Evolutionary conservation across 129 eudicot species (phyloP).

Genomic region (Oenanthe sinensis): DNA sequence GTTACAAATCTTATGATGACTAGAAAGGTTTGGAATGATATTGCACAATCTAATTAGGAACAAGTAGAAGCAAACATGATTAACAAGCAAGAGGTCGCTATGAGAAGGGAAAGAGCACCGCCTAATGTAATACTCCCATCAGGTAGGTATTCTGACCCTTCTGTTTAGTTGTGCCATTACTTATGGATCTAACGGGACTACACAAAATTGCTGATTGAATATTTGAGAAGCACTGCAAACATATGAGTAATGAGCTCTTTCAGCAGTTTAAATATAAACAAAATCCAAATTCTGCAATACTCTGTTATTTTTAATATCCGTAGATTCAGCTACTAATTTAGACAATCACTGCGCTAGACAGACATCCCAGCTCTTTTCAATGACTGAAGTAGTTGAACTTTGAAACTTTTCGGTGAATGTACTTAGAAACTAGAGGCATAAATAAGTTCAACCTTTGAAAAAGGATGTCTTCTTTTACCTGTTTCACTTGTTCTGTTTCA

Average conservation of each 20-base stretch:
- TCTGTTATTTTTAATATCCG: background rate
- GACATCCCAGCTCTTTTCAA: background rate
- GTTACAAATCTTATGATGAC: slow-evolving; percentile 8
- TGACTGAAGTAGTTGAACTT: background rate
- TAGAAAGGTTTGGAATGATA: slow-evolving; percentile 64
- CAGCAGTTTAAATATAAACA: too few relatives aligned
- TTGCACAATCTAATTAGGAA: slow-evolving; percentile 53
- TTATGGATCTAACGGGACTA: background rate
- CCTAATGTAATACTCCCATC: slow-evolving; percentile 77
- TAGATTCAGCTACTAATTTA: too few relatives aligned
- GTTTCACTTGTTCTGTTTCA: background rate
- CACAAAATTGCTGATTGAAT: too few relatives aligned
- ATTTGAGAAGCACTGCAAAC: too few relatives aligned
- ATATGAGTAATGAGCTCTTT: too few relatives aligned
- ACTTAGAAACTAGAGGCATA: background rate
- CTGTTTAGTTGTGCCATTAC: background rate
- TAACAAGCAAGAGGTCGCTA: slow-evolving; percentile 60
- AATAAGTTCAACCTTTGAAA: too few relatives aligned
- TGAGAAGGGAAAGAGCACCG: slow-evolving; percentile 75
- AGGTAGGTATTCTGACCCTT: slow-evolving; percentile 56
- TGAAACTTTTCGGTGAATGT: background rate
- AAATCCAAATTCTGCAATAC: background rate
- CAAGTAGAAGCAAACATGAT: slow-evolving; percentile 56
- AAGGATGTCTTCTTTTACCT: background rate
- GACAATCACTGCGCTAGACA: background rate